Evolutionary conservation across 352 stramenopile species (phyloP).

Genomic region (Phytophthora pseudosyringae): DNA sequence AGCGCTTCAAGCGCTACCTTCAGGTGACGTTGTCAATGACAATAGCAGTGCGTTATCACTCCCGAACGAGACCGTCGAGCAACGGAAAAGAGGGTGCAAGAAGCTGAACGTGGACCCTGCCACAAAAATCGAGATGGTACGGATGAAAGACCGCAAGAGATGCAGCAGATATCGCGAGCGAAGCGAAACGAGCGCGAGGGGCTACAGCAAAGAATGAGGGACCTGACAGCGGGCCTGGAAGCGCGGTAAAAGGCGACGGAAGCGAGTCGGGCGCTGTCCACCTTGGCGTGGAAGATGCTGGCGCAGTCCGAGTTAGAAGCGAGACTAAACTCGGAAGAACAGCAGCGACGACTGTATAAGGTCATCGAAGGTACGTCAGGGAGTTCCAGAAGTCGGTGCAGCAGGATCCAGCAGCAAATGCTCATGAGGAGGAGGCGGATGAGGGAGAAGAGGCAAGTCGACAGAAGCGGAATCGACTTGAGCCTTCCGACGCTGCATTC

Average conservation of each 20-base stretch:
- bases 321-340: not conserved
- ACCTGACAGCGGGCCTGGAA: constrained; percentile 16
- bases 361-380: not conserved
- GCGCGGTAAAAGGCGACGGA: not conserved
- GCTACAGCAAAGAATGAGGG: not conserved
- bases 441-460: not conserved
- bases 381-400: not conserved
- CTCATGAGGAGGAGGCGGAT: not conserved
- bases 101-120: constrained; percentile 3
- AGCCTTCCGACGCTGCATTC: constrained; percentile 4
- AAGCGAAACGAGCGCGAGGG: constrained; percentile 2
- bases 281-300: not conserved
- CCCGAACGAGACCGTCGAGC: not conserved
- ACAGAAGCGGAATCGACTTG: not conserved
- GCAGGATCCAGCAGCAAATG: not conserved
- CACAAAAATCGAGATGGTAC: not conserved
- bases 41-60: not conserved
- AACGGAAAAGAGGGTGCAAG: not conserved
- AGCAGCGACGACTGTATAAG: not conserved
- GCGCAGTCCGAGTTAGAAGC: not conserved
- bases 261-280: constrained; percentile 1
- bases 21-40: not conserved
- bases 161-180: constrained; percentile 2
- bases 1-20: not conserved
- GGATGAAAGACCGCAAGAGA: constrained; percentile 14